Evolutionary conservation across 805 yeast genomes (phyloP), one percentile per base, ranked within the genome.

Genomic region (Diddensiella santjacobensis): DNA sequence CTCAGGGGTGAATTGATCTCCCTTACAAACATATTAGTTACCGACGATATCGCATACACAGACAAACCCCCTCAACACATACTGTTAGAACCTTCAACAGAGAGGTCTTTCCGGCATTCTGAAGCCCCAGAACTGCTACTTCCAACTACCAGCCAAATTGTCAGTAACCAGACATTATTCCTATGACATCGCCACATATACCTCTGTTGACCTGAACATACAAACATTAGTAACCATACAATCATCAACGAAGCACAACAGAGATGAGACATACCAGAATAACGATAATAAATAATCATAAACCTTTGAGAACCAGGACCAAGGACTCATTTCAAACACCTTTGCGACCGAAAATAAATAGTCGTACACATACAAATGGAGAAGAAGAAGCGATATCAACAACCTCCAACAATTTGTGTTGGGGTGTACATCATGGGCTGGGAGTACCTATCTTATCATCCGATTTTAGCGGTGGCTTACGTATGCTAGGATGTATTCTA

Each of bases 31-130:
- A 22, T 13, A 36, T 22, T n/a, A 6, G 22, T 15, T 3, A 23
- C 29, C 19, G 6, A n/a, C 15, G 15, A 11, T 10, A 8, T 35
- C 39, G 18, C 15, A 10, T 26, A 13, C 31, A 19, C 11, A 26
- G 11, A 15, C 41, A 18, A 2, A 2, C 8, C 18, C 18, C 4
- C 19, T 8, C 31, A 13, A 26, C 31, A 54, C 64, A 41, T 49
- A 63, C 69, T 4, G 58, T 57, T 23, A 66, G 54, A 17, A 61
- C 69, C 19, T 56, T 55, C 33, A 66, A 47, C n/a, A 66, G 50
- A 17, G 69, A 63, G 4, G 71, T 65, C 45, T 66, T 66, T 15
- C 71, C 71, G 11, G 71, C 71, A 54, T 67, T 67, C 47, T 66
- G 71, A 6, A 66, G 60, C 3, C 71, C 71, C 15, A 66, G 50